Evolutionary conservation across 2,329 filamentous ascomycete genomes (phyloP).

Genomic region (Sclerotinia borealis): DNA sequence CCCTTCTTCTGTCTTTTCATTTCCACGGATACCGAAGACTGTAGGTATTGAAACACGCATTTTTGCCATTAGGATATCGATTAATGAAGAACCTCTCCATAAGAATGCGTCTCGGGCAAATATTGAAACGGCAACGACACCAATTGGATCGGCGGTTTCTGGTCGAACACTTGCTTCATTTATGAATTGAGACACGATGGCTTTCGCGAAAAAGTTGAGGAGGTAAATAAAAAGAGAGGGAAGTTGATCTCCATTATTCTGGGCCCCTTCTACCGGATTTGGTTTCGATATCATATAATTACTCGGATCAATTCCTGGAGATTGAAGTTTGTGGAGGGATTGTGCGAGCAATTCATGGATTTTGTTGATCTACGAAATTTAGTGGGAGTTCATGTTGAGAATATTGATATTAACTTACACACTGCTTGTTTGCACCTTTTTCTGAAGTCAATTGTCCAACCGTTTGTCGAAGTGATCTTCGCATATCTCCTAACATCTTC

Average conservation of each 20-base stretch:
- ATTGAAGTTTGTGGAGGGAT: background rate
- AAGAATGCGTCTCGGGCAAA: conserved; percentile 64
- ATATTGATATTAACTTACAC: conserved; percentile 38
- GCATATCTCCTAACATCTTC: conserved; percentile 59
- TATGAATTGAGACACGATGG: conserved; percentile 63
- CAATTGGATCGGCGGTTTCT: conserved; percentile 68
- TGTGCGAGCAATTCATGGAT: background rate
- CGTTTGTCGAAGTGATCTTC: conserved; percentile 63
- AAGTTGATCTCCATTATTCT: conserved; percentile 45
- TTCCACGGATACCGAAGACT: conserved; percentile 76
- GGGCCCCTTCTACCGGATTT: conserved; percentile 40
- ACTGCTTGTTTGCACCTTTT: conserved; percentile 53
- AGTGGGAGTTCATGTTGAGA: conserved; percentile 3
- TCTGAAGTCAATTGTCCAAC: conserved; percentile 68
- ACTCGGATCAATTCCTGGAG: conserved; percentile 43
- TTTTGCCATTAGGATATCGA: conserved; percentile 84
- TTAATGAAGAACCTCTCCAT: conserved; percentile 61
- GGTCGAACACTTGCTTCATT: conserved; percentile 59
- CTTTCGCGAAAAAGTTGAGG: conserved; percentile 70
- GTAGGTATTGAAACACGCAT: conserved; percentile 75
- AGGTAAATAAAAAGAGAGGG: conserved; percentile 67
- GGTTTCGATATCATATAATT: conserved; percentile 45
- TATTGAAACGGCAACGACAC: conserved; percentile 68
- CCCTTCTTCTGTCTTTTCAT: conserved; percentile 65
- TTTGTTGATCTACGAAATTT: conserved; percentile 30